These are phyloP conservation scores for Leccinum ochraceum DNA, from an alignment of 768 basidiomycete genomes.

Conservation along the genomic window DNA sequence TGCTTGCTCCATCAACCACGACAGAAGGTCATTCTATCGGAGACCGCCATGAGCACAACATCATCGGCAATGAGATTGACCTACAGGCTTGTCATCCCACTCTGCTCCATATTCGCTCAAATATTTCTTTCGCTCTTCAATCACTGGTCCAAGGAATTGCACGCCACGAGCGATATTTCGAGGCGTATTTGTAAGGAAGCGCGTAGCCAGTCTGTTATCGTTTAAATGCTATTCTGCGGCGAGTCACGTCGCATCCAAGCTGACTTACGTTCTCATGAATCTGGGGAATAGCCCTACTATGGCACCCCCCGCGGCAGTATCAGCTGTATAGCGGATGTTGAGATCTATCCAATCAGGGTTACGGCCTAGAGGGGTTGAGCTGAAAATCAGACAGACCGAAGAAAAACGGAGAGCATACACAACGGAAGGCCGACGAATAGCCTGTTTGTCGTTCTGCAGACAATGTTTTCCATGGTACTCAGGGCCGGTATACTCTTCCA, in stretches of 20 bases:
- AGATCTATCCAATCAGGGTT: slow-evolving; percentile 17
- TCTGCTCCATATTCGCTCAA: not conserved
- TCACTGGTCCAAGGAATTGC: slow-evolving; percentile 3
- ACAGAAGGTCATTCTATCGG: not conserved
- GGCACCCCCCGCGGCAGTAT: slow-evolving; percentile 22
- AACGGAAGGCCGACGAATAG: slow-evolving; percentile 27
- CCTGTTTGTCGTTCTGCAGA: not conserved
- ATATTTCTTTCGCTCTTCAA: slow-evolving; percentile 1
- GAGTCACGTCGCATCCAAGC: not conserved
- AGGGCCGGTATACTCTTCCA: not conserved
- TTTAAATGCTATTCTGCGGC: not conserved
- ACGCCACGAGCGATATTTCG: not conserved
- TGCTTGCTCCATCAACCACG: slow-evolving; percentile 13
- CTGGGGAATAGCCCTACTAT: slow-evolving; percentile 26
- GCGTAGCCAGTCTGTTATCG: not conserved
- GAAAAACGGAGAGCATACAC: slow-evolving; percentile 29
- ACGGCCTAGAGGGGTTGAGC: not conserved
- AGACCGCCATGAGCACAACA: not conserved
- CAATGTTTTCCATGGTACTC: not conserved
- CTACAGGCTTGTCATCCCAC: not conserved
- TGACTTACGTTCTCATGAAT: not conserved
- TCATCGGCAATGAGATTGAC: not conserved
- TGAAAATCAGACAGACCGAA: not conserved
- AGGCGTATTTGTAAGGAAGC: not conserved
- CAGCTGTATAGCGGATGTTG: slow-evolving; percentile 32